Evolutionary conservation across 1,139 yeast genomes (phyloP).

Genomic region (Blastobotrys apis): DNA sequence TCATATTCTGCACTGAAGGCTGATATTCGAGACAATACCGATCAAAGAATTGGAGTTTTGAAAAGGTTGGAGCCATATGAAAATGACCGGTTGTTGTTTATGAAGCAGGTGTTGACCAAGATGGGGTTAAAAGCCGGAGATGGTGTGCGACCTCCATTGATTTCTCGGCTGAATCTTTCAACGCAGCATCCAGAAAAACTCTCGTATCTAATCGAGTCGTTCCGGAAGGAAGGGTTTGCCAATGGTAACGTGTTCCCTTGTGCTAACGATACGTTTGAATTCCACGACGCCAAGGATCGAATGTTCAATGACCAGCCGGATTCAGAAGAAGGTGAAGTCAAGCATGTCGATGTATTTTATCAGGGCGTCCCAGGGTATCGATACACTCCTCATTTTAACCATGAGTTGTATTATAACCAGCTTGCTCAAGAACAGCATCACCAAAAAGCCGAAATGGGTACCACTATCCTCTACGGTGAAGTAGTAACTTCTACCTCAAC

Average conservation of each 20-base stretch:
- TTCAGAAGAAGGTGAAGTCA: conserved; percentile 45
- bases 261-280: conserved; percentile 44
- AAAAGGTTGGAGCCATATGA: conserved; percentile 44
- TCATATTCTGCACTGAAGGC: conserved; percentile 50
- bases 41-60: conserved; percentile 33
- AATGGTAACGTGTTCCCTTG: conserved; percentile 46
- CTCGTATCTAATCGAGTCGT: conserved; percentile 30
- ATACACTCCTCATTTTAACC: conserved; percentile 68
- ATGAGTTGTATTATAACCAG: conserved; percentile 49
- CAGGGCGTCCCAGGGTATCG: conserved; percentile 42
- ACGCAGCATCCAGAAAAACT: conserved; percentile 32
- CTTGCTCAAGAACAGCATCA: conserved; percentile 39
- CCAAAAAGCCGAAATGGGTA: conserved; percentile 47
- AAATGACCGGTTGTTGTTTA: conserved; percentile 47
- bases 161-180: conserved; percentile 52
- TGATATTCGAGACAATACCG: conserved; percentile 11
- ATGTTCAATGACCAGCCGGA: conserved; percentile 14
- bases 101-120: conserved; percentile 51
- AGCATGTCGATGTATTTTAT: conserved; percentile 48
- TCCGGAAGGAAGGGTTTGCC: conserved; percentile 42
- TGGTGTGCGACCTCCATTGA: conserved; percentile 41
- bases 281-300: conserved; percentile 17
- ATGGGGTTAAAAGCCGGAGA: conserved; percentile 67
- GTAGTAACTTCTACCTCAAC: conserved; percentile 86
- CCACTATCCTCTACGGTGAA: conserved; percentile 70